Base-by-base conservation (phyloP, 345 rosid genomes). In the Moringa oleifera region DNA sequence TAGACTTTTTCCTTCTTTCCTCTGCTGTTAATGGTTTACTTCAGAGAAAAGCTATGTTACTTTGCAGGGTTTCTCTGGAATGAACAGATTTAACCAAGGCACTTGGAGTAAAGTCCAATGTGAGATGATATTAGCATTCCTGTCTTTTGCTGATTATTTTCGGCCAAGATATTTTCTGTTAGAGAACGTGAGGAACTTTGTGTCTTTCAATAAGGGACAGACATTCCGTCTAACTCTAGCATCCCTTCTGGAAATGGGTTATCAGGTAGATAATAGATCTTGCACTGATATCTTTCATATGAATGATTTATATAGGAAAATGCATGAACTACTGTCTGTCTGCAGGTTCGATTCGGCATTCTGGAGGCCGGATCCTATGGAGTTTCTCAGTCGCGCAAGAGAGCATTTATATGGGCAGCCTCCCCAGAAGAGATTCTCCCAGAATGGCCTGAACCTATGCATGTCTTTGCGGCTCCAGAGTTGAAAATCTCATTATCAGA, bases 401-500 rank as follows among this genome's bases (percentile, higher is more conserved):
- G 96, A 12, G 96, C 89, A 58, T 87, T 93, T 51, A 87, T 92
- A 57, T 92, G 94, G 98, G 97, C 98, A 58, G 95, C 97, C 46
- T 78, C 96, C 19, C 96, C 98, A 21, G 96, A 79, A 12, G 94
- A 81, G 68, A 57, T 71, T 31, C 91, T 93, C 28, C 98, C 98
- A 6, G 97, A 93, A 66, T 93, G 98, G 97, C 98, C 98, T 10
- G 98, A 93, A 74, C 96, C 98, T 33, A 90, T 93, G 97, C 91
- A 90, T 62, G 97, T 93, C 49, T 93, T 93, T 68, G 65, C 77
- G 54, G 83, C 58, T 52, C 84, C 94, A 0, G 79, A 84, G 73
- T 65, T 90, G 68, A 93, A 83, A 63, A 67, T 93, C 59, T 46
- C 79, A 0, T 61, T 90, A 61, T 64, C 96, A 0, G 55, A 51